These are phyloP conservation scores for Penicillium janthinellum DNA, from an alignment of 2,329 filamentous ascomycete species.

Conservation along the genomic window DNA sequence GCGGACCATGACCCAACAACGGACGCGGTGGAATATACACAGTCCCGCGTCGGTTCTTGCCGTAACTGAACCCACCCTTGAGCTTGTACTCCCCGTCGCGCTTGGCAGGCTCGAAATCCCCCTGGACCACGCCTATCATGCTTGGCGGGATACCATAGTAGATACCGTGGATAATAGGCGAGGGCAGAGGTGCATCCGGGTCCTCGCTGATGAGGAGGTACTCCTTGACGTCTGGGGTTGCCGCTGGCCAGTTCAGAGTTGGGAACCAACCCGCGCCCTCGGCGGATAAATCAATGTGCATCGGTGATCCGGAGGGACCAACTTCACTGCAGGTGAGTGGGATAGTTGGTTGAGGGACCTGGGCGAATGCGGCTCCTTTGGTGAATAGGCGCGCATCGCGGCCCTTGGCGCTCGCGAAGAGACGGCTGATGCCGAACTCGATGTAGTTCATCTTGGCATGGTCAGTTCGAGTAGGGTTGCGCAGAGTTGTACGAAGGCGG, in stretches of 20 bases:
- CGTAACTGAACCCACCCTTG: slow-evolving; percentile 52
- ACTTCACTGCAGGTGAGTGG: slow-evolving; percentile 25
- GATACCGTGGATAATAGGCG: slow-evolving; percentile 50
- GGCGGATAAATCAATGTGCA: slow-evolving; percentile 43
- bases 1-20: slow-evolving; percentile 53
- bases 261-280: slow-evolving; percentile 48
- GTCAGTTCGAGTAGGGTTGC: not conserved
- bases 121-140: slow-evolving; percentile 36
- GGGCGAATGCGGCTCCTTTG: slow-evolving; percentile 25
- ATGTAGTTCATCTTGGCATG: slow-evolving; percentile 22
- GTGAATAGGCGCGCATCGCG: slow-evolving; percentile 32
- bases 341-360: slow-evolving; percentile 23
- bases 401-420: slow-evolving; percentile 20
- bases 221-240: slow-evolving; percentile 41
- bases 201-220: slow-evolving; percentile 54
- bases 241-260: slow-evolving; percentile 44
- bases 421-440: slow-evolving; percentile 18
- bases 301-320: slow-evolving; percentile 29
- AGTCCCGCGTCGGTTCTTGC: slow-evolving; percentile 42
- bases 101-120: slow-evolving; percentile 44
- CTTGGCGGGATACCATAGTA: slow-evolving; percentile 46
- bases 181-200: slow-evolving; percentile 50
- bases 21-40: slow-evolving; percentile 53
- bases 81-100: slow-evolving; percentile 23
- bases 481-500: not conserved